Base-by-base conservation (phyloP, 148 eudicot species). In the Arbutus unedo region DNA sequence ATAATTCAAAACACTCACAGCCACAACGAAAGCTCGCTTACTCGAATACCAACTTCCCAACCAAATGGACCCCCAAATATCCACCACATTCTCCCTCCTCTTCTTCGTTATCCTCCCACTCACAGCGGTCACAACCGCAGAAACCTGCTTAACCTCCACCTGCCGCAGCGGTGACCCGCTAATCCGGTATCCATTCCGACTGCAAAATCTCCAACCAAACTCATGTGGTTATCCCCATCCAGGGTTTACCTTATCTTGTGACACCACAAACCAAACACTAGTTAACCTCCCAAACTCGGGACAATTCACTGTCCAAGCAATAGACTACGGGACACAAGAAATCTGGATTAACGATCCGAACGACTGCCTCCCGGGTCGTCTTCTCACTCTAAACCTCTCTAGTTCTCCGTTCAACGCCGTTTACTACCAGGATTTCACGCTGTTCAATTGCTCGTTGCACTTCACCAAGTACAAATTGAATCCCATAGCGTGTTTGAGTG, bases 111-210 rank as follows among this genome's bases (percentile, higher is more conserved):
- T 18, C 53, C 64, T 62, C 41, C 67, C 44, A 19, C 6, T 75
- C 74, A 6, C 76, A n/a, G 0, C 48, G 18, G 59, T 67, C 2
- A 59, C 88, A 56, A 14, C 59, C 78, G 11, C 85, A 50, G 59
- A 73, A 38, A 21, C 41, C 19, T 91, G 93, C 81, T 71, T 79
- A 41, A 86, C 23, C 55, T 77, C 89, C 23, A 44, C 76, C 48
- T 91, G 93, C 56, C 79, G 72, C 82, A 83, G 41, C 21, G 67
- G 68, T 4, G 83, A 78, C 21, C 87, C 87, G 25, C 25, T 23
- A 6, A 88, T 92, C 60, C 90, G 90, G 8, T 92, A 88, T 74
- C 94, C 94, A 7, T 92, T 92, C 79, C 80, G 82, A 75, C 47
- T 90, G 50, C 16, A 76, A 5, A 74, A 43, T 4, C 50, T 53